Evolutionary conservation across 257 asterid genomes (phyloP).

Genomic region (Parsonsia alboflavescens): DNA sequence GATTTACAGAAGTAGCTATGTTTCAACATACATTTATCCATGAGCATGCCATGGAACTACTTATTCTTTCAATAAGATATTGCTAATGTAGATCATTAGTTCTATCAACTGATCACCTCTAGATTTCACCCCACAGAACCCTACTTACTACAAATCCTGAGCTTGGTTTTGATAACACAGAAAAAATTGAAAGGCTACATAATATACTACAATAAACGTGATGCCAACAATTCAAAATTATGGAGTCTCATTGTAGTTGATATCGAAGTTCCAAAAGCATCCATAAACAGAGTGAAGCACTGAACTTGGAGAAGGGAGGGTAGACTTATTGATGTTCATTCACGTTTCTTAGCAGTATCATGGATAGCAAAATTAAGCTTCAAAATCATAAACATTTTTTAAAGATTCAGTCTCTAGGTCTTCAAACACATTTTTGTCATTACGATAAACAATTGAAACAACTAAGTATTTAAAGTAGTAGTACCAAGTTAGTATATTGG

Average conservation of each 20-base stretch:
- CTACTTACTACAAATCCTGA: neutral
- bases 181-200: neutral
- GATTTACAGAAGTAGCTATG: neutral
- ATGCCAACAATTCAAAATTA: neutral
- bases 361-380: neutral
- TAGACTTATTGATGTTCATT: neutral
- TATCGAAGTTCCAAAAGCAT: neutral
- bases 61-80: neutral
- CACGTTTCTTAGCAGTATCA: neutral
- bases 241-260: neutral
- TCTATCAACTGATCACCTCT: neutral
- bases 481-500: neutral
- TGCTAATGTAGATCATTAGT: neutral
- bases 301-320: neutral
- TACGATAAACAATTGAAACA: constrained; percentile 4
- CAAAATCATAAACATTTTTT: neutral
- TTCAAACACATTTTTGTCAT: neutral
- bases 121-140: neutral
- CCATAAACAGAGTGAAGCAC: neutral
- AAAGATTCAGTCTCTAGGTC: neutral
- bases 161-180: neutral
- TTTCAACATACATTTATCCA: neutral
- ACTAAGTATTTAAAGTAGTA: neutral
- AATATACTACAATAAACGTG: neutral
- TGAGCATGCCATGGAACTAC: neutral